Base-by-base conservation (phyloP, 2,329 filamentous ascomycete species). In the Orbilia javanica region DNA sequence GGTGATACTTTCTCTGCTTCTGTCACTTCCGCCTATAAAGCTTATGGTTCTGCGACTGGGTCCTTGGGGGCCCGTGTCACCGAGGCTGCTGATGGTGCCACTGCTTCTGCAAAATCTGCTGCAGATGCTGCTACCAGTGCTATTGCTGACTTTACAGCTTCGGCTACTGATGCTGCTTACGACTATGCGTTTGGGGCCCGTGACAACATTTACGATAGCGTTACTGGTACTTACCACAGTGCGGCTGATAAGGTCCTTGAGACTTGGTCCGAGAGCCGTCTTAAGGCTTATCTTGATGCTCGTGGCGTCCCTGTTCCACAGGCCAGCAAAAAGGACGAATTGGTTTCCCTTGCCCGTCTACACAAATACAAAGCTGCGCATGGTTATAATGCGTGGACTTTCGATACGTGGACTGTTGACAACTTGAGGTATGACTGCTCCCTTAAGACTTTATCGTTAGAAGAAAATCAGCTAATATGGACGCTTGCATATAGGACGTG, bases 281-380 rank as follows among this genome's bases (percentile, higher is more conserved):
- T 95, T 46, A 95, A 95, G 86, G 89, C 89, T 1, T 95, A 90
- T 82, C 88, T 95, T 4, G 92, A 94, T 83, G 89, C 92, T 7
- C 91, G 93, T 74, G 91, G 92, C 48, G 86, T 95, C 50, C 91
- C 92, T 13, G 90, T 93, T 50, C 92, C 92, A 25, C 92, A 94
- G 79, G 86, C 85, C 29, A 88, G 90, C 75, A 93, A 90, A 85
- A 88, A 88, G 44, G 91, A 94, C 81, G 89, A 94, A 83, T 89
- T 95, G 22, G 86, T 92, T 44, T 91, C 92, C 29, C 86, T 91
- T 74, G 93, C 93, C n/a, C 89, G 92, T 81, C 88, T 92, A 82
- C 86, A 93, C 83, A 86, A 88, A 27, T 90, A 94, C 85, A 91
- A 92, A 84, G 91, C 90, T 55, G 87, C 89, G 7, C 87, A 87